Evolutionary conservation across 148 eudicot species (phyloP).

Genomic region (Nyssa sinensis): DNA sequence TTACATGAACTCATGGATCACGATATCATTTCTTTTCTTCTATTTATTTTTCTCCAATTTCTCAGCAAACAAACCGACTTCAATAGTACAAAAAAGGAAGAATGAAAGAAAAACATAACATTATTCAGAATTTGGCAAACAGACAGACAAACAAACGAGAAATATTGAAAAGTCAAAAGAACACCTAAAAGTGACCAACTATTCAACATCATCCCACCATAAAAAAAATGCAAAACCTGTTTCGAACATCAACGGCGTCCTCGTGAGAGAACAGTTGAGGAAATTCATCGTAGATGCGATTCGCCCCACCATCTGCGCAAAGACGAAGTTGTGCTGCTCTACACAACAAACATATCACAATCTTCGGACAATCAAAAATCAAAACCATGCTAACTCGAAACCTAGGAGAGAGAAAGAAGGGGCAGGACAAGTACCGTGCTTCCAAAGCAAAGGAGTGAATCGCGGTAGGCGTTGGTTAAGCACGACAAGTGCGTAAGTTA

Average conservation of each 20-base stretch:
- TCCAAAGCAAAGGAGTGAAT: conserved; percentile 80
- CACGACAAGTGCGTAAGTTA: conserved; percentile 61
- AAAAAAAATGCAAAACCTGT: conserved; percentile 36
- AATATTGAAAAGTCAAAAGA: not conserved
- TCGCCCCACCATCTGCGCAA: conserved; percentile 95
- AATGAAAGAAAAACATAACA: not conserved
- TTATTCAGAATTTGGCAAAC: not conserved
- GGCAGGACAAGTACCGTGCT: conserved; percentile 45
- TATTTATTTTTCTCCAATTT: not conserved
- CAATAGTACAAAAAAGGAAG: not conserved
- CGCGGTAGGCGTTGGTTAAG: conserved; percentile 88
- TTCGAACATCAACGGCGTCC: conserved; percentile 45
- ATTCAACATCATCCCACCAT: not conserved
- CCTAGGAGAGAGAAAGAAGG: conserved; percentile 1
- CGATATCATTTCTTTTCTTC: no score
- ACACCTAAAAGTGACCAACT: no score
- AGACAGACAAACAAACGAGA: no score
- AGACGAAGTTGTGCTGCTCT: conserved; percentile 71
- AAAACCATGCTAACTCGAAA: not conserved
- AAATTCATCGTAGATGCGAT: conserved; percentile 70
- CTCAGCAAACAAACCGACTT: not conserved
- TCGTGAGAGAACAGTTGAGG: conserved; percentile 58
- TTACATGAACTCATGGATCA: not conserved
- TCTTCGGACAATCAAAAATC: not conserved
- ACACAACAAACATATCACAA: conserved; percentile 21